Conservation (phyloP, 2,329 filamentous ascomycete species). For the Penicillium paneum region DNA sequence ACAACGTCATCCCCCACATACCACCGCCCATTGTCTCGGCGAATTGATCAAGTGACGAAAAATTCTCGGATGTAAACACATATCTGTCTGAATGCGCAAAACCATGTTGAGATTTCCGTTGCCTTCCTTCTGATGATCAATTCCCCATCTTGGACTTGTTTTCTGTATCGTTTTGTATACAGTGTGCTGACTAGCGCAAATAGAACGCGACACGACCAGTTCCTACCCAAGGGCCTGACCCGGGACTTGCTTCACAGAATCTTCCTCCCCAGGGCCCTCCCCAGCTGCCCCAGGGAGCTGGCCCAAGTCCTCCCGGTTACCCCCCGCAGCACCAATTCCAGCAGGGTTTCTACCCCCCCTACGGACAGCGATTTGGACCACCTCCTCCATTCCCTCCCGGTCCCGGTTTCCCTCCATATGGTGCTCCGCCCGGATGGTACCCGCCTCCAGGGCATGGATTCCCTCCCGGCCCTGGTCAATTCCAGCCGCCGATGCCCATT, state of each 20-base stretch:
- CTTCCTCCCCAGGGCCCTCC: conserved; percentile 41
- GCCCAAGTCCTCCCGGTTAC: conserved; percentile 39
- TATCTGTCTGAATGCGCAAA: conserved; percentile 88
- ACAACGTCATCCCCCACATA: conserved; percentile 3
- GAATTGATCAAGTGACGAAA: conserved; percentile 65
- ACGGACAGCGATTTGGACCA: conserved; percentile 47
- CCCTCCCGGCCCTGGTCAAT: conserved; percentile 62
- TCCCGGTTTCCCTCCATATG: conserved; percentile 71
- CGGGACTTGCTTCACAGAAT: conserved; percentile 29
- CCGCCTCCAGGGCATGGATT: conserved; percentile 72
- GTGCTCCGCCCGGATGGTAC: conserved; percentile 73
- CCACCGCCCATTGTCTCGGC: conserved; percentile 4
- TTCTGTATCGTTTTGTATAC: neutral
- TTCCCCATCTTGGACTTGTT: conserved; percentile 7
- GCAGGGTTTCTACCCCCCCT: conserved; percentile 44
- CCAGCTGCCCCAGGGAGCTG: conserved; percentile 43
- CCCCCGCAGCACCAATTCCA: conserved; percentile 44
- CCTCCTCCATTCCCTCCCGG: conserved; percentile 54
- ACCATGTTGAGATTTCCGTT: conserved; percentile 97
- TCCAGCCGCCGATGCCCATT: conserved; percentile 59
- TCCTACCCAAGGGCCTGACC: conserved; percentile 22
- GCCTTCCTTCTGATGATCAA: conserved; percentile 94
- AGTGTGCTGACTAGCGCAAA: conserved; percentile 23
- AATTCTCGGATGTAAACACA: conserved; percentile 94
- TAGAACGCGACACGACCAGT: conserved; percentile 46